A percentile compares a stretch with the other conserved stretches of the same genome.
Evolutionary conservation across 495 filamentous ascomycete genomes (phyloP).

Genomic region (Penicillium riverlandense): DNA sequence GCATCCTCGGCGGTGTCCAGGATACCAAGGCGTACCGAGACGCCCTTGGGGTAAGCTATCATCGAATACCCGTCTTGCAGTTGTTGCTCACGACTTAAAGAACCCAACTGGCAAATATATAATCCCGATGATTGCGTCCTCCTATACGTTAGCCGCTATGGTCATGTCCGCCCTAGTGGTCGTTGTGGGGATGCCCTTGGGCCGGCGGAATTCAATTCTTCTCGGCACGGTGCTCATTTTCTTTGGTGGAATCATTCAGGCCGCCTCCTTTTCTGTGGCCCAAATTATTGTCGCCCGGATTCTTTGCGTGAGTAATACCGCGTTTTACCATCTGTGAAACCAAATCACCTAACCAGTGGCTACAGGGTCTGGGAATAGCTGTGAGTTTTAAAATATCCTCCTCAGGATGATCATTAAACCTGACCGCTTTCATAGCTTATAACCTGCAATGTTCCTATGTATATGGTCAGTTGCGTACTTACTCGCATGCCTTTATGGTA

Average conservation of each 20-base stretch:
- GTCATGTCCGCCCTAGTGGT: constrained; percentile 18
- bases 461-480: too few relatives aligned
- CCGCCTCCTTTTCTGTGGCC: constrained; percentile 10
- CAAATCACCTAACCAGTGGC: too few relatives aligned
- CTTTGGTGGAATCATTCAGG: constrained; percentile 12
- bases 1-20: constrained; percentile 33
- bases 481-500: too few relatives aligned
- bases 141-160: constrained; percentile 25
- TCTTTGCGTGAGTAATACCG: constrained; percentile 6
- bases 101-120: constrained; percentile 23
- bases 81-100: too few relatives aligned
- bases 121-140: constrained; percentile 30
- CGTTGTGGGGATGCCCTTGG: constrained; percentile 12
- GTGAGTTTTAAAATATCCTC: too few relatives aligned
- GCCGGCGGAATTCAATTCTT: constrained; percentile 19
- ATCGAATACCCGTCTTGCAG: too few relatives aligned
- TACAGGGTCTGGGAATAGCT: too few relatives aligned
- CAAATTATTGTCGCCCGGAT: constrained; percentile 15
- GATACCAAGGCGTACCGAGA: constrained; percentile 22
- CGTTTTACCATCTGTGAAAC: too few relatives aligned
- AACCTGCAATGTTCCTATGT: too few relatives aligned
- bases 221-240: constrained; percentile 17
- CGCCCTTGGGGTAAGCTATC: constrained; percentile 16
- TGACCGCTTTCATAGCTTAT: too few relatives aligned
- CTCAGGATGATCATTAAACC: too few relatives aligned